A percentile compares a stretch with the other conserved stretches of the same genome.
phyloP scores from a whole-genome alignment of 2,329 filamentous ascomycete species.

The Aspergillus pseudoterreus region DNA sequence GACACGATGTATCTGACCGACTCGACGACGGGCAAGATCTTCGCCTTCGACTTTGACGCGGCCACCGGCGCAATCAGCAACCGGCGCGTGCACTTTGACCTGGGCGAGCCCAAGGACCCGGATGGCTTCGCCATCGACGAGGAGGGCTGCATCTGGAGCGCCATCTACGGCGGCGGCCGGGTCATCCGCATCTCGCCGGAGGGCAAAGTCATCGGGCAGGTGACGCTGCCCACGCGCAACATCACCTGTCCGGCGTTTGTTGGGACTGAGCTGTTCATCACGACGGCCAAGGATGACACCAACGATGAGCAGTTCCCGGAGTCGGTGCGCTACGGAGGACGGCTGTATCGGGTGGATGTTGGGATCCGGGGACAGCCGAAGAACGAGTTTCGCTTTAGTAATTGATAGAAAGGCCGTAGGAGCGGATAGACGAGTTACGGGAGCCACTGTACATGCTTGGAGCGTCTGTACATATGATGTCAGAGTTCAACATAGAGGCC shows the following conservation, averaged over 20 bases:
- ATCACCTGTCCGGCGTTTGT: conserved; percentile 79
- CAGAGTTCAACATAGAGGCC: too few species aligned
- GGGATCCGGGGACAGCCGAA: conserved; percentile 63
- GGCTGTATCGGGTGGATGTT: conserved; percentile 72
- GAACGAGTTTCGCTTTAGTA: conserved; percentile 55
- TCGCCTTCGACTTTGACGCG: conserved; percentile 68
- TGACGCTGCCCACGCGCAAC: conserved; percentile 72
- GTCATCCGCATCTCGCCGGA: conserved; percentile 70
- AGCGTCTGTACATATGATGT: too few species aligned
- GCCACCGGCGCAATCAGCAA: conserved; percentile 63
- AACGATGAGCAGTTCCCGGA: conserved; percentile 57
- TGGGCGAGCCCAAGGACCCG: conserved; percentile 62
- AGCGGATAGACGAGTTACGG: too few species aligned
- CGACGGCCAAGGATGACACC: conserved; percentile 67
- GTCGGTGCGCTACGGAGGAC: conserved; percentile 64
- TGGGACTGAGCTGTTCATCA: conserved; percentile 72
- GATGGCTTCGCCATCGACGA: conserved; percentile 83
- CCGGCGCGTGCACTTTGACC: conserved; percentile 68
- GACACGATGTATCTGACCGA: conserved; percentile 80
- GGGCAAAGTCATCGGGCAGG: conserved; percentile 69
- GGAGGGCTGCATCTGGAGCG: conserved; percentile 84
- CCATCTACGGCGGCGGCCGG: conserved; percentile 72
- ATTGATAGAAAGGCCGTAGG: too few species aligned
- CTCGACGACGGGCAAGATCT: conserved; percentile 67
- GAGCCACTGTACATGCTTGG: too few species aligned